A percentile compares a stretch with the other conserved stretches of the same genome.
These are phyloP conservation scores for Coriolopsis trogii DNA, from an alignment of 1,284 basidiomycete genomes.

Conservation along the genomic window DNA sequence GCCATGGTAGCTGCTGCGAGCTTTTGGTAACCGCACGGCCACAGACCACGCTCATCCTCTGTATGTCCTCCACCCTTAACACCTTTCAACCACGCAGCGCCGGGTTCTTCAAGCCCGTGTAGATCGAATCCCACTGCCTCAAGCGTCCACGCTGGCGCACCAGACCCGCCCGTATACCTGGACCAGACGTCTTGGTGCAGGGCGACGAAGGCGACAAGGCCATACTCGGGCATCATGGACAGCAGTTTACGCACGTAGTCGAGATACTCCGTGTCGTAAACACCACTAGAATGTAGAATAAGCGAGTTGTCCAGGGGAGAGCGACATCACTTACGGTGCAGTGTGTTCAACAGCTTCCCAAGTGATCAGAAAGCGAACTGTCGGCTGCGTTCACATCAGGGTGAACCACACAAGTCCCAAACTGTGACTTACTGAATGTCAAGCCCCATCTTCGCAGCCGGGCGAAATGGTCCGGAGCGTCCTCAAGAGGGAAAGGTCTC, in stretches of 20 bases:
- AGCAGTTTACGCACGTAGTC: slow-evolving; percentile 78
- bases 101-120: slow-evolving; percentile 72
- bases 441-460: slow-evolving; percentile 84
- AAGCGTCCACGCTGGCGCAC: slow-evolving; percentile 92
- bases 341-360: slow-evolving; percentile 97
- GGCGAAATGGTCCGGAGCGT: slow-evolving; percentile 83
- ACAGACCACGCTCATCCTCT: slow-evolving; percentile 78
- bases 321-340: slow-evolving; percentile 67
- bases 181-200: slow-evolving; percentile 97
- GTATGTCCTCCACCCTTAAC: slow-evolving; percentile 73
- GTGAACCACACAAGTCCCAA: background rate
- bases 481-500: slow-evolving; percentile 81
- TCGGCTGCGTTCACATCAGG: background rate
- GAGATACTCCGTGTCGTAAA: slow-evolving; percentile 86
- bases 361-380: slow-evolving; percentile 88
- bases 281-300: slow-evolving; percentile 51
- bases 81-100: slow-evolving; percentile 84
- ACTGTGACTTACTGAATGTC: slow-evolving; percentile 67
- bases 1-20: slow-evolving; percentile 87
- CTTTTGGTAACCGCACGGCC: slow-evolving; percentile 93
- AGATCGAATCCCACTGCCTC: slow-evolving; percentile 82
- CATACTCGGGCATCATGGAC: slow-evolving; percentile 78
- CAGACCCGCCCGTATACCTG: slow-evolving; percentile 90
- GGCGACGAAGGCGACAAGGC: slow-evolving; percentile 81
- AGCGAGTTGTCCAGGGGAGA: background rate